Evolutionary conservation across 2,329 filamentous ascomycete genomes (phyloP), one percentile per base, ranked within the genome.

Genomic region (Epichloe scottii): DNA sequence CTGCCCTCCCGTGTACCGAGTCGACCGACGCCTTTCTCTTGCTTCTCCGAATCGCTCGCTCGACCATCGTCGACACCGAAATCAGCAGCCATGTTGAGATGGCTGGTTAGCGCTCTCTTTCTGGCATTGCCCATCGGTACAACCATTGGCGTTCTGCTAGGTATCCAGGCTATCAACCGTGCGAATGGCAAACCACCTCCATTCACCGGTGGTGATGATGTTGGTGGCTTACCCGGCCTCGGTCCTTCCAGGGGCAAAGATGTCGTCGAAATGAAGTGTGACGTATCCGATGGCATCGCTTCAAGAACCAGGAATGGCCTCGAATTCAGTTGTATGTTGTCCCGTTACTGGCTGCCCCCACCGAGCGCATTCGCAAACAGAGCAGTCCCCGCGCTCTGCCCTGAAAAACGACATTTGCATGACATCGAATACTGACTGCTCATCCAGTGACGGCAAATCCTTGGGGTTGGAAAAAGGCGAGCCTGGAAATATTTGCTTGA

Each of bases 391-490:
- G 30, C 10, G 12, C 3, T 17, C 21, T 7, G 15, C 7, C 5
- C 35, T n/a, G 14, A 23, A 19, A 15, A n/a, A 3, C 0, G 23
- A 15, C 30, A 15, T 5, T 23, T 35, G 19, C 44, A n/a, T 8
- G 5, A 19, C n/a, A 14, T n/a, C 8, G 0, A 17, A 42, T 35
- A 39, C 47, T 49, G 21, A 49, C 48, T 15, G 41, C 5, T 37
- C 3, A 12, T 8, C 15, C 52, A 78, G 75, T 77, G 51, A 78
- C 78, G 57, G 75, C 76, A 45, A 78, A 78, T 56, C 75, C 77
- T 62, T 78, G 75, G 75, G 73, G 72, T 56, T 68, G 72, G 59
- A 56, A 64, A 21, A 62, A 12, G 64, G 64, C 10, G 60, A 64
- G 15, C 57, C 60, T 2, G 73, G 73, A 38, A 60, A 56, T 17